Base-by-base conservation (phyloP, 2,329 filamentous ascomycete genomes). In the Huntiella omanensis region DNA sequence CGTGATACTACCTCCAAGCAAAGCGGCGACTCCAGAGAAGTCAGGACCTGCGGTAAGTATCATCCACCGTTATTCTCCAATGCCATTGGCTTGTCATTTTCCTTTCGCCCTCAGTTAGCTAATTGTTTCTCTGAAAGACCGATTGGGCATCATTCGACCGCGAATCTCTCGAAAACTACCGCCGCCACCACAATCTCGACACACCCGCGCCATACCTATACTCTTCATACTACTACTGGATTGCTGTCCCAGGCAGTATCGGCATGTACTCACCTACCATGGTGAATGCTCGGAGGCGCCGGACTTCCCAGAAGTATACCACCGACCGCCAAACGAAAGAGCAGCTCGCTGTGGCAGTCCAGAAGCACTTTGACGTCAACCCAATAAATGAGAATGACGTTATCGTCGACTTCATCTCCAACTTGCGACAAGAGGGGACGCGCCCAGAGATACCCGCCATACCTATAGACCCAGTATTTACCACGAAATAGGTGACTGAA, bases 331-430 rank as follows among this genome's bases (percentile, higher is more conserved):
- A 50, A 37, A 73, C 71, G 55, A 82, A 82, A 57, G 77, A 84
- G 34, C 72, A 82, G 53, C 66, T 92, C 46, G 80, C 80, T 6
- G 69, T 76, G 53, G 70, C 74, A 1, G 80, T 87, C 42, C 70
- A 83, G 52, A 87, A 85, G 59, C 82, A 91, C 61, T 91, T 91
- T 64, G 91, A 91, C 57, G 76, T 75, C 33, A 69, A 83, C 53
- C 80, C 80, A 12, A 74, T 88, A 36, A 79, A 77, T 52, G 84
- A 92, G 64, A 85, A 79, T 57, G 83, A 91, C 55, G 78, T 86
- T 53, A 80, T 91, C 48, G 80, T 87, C 48, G 80, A 83, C 52
- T 75, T 85, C 57, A 67, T 86, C 51, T 83, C 84, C 66, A 81
- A 77, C 57, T 70, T 83, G 28, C 59, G 59, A 17, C 59, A 58